A percentile compares a stretch with the other conserved stretches of the same genome.
These are phyloP conservation scores for Aplosporella prunicola DNA, from an alignment of 2,329 filamentous ascomycete species.

Conservation along the genomic window DNA sequence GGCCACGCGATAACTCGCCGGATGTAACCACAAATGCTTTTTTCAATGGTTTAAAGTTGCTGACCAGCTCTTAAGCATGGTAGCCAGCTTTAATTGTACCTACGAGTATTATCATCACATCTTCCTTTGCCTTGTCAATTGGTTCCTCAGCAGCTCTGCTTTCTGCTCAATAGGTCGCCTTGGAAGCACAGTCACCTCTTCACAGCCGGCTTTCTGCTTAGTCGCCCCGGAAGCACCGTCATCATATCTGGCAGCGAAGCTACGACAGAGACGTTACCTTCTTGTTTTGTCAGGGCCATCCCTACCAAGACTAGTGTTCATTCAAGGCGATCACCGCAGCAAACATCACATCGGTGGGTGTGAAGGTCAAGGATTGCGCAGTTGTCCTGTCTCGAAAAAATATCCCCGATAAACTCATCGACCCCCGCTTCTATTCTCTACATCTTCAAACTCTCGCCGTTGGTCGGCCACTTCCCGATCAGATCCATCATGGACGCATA, in stretches of 20 bases:
- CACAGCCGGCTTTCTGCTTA: too few relatives aligned
- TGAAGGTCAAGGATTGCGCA: constrained; percentile 92
- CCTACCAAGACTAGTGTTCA: constrained; percentile 99
- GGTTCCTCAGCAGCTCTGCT: too few relatives aligned
- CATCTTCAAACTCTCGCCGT: constrained; percentile 92
- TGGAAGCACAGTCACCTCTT: too few relatives aligned
- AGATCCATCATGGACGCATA: constrained; percentile 93
- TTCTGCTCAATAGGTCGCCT: too few relatives aligned
- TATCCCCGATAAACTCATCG: constrained; percentile 98
- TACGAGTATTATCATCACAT: too few relatives aligned
- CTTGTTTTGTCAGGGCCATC: constrained; percentile 94
- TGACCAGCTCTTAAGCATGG: too few relatives aligned
- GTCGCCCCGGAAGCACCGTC: neutral
- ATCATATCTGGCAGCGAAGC: constrained; percentile 61
- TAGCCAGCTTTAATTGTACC: too few relatives aligned
- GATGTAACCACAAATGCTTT: too few relatives aligned
- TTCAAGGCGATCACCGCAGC: constrained; percentile 99
- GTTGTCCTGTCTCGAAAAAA: constrained; percentile 99
- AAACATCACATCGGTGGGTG: constrained; percentile 95
- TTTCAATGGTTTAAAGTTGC: too few relatives aligned
- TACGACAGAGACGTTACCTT: constrained; percentile 99
- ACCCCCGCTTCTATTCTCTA: constrained; percentile 93
- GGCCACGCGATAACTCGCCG: too few relatives aligned
- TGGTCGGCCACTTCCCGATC: constrained; percentile 95
- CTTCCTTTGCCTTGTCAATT: too few relatives aligned